phyloP scores from a whole-genome alignment of 805 yeast genomes.

The Saturnispora sekii region DNA sequence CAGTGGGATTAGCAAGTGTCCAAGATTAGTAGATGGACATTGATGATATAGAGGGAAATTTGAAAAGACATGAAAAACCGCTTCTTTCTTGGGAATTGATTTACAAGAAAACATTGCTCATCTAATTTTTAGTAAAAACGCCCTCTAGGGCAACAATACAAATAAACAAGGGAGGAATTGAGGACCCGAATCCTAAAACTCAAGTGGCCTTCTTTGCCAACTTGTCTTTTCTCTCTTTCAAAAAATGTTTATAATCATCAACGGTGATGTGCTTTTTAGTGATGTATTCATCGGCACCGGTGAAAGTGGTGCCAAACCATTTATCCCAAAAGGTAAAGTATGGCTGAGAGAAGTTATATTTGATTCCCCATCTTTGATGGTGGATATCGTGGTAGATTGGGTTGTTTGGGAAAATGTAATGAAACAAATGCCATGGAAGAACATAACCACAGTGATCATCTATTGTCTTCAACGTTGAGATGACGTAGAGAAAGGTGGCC shows the following conservation, averaged over 20 bases:
- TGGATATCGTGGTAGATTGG: constrained; percentile 96
- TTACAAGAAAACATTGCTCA: too few relatives aligned
- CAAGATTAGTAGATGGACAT: too few relatives aligned
- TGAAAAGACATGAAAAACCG: too few relatives aligned
- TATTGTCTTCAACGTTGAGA: constrained; percentile 92
- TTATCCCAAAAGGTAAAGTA: constrained; percentile 93
- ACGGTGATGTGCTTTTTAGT: constrained; percentile 54
- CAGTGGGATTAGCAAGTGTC: too few relatives aligned
- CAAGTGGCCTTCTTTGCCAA: constrained; percentile 1
- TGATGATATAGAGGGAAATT: too few relatives aligned
- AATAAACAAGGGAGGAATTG: too few relatives aligned
- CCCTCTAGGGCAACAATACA: too few relatives aligned
- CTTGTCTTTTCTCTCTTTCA: constrained; percentile 28
- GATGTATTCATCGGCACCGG: constrained; percentile 54
- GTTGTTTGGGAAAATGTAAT: constrained; percentile 84
- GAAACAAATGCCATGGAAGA: constrained; percentile 86
- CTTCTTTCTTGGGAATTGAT: too few relatives aligned
- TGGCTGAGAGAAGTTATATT: constrained; percentile 90
- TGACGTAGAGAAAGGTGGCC: constrained; percentile 60
- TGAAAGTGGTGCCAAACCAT: constrained; percentile 60
- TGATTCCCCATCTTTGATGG: constrained; percentile 93
- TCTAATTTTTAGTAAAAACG: too few relatives aligned
- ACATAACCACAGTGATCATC: constrained; percentile 99
- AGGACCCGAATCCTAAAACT: neutral
- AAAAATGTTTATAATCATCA: constrained; percentile 52